Evolutionary conservation across 2,329 filamentous ascomycete genomes (phyloP).

Genomic region (Grosmannia clavigera): DNA sequence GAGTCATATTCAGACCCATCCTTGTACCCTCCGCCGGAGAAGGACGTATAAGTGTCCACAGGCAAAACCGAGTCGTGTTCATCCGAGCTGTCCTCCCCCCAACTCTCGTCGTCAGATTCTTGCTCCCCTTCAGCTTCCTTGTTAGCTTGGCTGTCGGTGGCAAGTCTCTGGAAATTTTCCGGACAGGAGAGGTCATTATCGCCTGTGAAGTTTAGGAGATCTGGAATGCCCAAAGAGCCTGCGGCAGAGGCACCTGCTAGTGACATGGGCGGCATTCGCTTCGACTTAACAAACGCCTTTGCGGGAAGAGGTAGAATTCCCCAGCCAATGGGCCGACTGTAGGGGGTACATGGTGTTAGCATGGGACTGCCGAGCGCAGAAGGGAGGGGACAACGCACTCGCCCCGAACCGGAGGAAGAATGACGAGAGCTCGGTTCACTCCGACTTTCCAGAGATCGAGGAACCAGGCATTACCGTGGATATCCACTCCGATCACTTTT

Average conservation of each 20-base stretch:
- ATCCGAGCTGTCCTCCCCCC: not conserved
- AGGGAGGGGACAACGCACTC: not conserved
- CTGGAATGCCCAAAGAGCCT: not conserved
- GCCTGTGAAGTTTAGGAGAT: not conserved
- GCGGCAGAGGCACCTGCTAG: too few relatives aligned
- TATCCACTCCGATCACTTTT: constrained; percentile 38
- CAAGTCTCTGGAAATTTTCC: too few relatives aligned
- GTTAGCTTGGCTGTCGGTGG: not conserved
- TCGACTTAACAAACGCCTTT: not conserved
- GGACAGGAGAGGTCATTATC: constrained; percentile 1
- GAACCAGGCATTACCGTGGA: constrained; percentile 34
- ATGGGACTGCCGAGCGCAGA: not conserved
- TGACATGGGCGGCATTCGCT: not conserved
- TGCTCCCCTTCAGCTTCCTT: not conserved
- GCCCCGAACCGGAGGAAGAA: not conserved
- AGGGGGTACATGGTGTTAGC: not conserved
- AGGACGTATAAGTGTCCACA: not conserved
- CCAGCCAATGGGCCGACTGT: not conserved
- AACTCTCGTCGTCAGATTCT: not conserved
- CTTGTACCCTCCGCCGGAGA: not conserved
- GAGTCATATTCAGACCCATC: not conserved
- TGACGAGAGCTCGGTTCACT: constrained; percentile 2
- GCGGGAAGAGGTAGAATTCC: not conserved
- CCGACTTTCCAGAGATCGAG: constrained; percentile 38
- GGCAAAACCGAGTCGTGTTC: not conserved